Conservation (phyloP, 2,329 filamentous ascomycete species). For the Fusarium sp. region DNA sequence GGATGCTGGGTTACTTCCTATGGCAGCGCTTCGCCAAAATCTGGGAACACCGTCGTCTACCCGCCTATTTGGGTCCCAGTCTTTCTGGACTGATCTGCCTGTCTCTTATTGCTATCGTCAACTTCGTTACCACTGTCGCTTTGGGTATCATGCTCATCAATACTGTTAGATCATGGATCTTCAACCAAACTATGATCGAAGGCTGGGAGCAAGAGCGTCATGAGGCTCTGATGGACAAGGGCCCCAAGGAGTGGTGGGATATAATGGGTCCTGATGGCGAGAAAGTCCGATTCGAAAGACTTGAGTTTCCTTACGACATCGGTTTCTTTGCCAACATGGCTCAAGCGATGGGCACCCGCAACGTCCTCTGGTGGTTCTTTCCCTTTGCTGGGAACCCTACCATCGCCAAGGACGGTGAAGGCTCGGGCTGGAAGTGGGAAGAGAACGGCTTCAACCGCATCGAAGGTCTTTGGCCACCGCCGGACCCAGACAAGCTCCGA, state of each 20-base stretch:
- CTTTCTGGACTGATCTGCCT: slow-evolving; percentile 69
- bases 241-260: slow-evolving; percentile 60
- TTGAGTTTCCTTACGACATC: slow-evolving; percentile 87
- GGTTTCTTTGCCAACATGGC: slow-evolving; percentile 79
- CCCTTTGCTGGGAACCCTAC: slow-evolving; percentile 69
- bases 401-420: slow-evolving; percentile 54
- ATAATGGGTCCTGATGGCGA: slow-evolving; percentile 52
- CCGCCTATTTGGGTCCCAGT: slow-evolving; percentile 79
- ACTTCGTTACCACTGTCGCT: slow-evolving; percentile 69
- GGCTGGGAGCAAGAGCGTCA: slow-evolving; percentile 78
- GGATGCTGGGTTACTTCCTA: slow-evolving; percentile 71
- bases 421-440: slow-evolving; percentile 71
- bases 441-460: slow-evolving; percentile 82
- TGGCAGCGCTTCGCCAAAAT: slow-evolving; percentile 68
- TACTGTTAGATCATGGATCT: slow-evolving; percentile 69
- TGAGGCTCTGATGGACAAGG: slow-evolving; percentile 65
- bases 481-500: slow-evolving; percentile 70
- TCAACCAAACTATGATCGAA: slow-evolving; percentile 86
- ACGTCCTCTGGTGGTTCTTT: slow-evolving; percentile 75
- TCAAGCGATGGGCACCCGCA: slow-evolving; percentile 79
- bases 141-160: slow-evolving; percentile 74
- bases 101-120: slow-evolving; percentile 68
- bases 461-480: slow-evolving; percentile 71
- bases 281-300: slow-evolving; percentile 65
- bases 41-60: slow-evolving; percentile 74